These are phyloP conservation scores for Leccinum longicurvipes DNA, from an alignment of 768 basidiomycete species.

Conservation along the genomic window DNA sequence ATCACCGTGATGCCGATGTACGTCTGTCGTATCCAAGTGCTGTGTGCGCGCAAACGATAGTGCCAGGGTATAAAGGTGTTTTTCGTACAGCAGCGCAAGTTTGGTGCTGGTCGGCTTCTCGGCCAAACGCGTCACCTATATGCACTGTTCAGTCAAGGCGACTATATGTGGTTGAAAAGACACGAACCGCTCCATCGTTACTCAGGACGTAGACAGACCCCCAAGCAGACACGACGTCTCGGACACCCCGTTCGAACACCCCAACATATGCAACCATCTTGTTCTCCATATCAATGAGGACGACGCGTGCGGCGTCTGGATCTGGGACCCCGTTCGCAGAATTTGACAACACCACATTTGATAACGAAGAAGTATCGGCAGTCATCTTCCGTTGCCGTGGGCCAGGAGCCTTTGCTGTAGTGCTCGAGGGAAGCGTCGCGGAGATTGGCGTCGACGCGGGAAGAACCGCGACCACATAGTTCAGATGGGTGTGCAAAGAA, in stretches of 20 bases:
- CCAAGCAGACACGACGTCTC: conserved; percentile 80
- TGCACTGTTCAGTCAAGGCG: neutral
- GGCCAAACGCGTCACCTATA: conserved; percentile 59
- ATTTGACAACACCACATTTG: neutral
- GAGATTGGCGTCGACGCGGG: conserved; percentile 74
- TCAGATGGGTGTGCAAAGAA: conserved; percentile 70
- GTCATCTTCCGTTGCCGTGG: conserved; percentile 25
- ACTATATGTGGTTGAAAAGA: neutral
- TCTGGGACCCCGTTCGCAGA: conserved; percentile 43
- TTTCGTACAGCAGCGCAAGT: conserved; percentile 79
- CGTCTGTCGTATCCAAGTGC: conserved; percentile 80
- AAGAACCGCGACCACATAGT: conserved; percentile 87
- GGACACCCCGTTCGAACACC: conserved; percentile 77
- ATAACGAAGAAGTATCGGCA: conserved; percentile 4
- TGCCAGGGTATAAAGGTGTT: conserved; percentile 75
- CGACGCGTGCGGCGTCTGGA: conserved; percentile 72
- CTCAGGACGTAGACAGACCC: conserved; percentile 75
- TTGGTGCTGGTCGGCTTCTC: conserved; percentile 85
- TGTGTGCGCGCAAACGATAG: conserved; percentile 81
- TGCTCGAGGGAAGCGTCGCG: conserved; percentile 38
- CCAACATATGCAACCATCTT: conserved; percentile 85
- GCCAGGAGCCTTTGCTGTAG: conserved; percentile 53
- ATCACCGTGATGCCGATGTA: conserved; percentile 88
- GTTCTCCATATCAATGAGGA: conserved; percentile 89
- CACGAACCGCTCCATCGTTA: conserved; percentile 70